Evolutionary conservation across 176 grass and related monocot genomes (phyloP).

Genomic region (Musa schizocarpa): DNA sequence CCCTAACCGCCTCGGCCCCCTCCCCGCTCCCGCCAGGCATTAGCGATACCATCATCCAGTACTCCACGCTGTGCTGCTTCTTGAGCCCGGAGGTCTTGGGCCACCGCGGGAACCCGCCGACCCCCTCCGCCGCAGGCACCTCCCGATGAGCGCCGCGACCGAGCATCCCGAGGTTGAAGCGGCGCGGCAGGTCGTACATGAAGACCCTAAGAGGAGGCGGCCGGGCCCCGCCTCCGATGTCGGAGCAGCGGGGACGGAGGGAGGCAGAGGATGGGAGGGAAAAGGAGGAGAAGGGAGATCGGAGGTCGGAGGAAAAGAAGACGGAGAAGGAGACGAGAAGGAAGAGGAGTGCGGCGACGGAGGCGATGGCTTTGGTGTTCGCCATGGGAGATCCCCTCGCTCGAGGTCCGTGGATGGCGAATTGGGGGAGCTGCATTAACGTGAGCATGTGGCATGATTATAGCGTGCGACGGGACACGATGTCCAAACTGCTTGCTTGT

Average conservation of each 20-base stretch:
- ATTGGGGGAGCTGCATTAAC: too few species aligned
- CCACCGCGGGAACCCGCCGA: conserved; percentile 43
- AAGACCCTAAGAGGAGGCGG: conserved; percentile 39
- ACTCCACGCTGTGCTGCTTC: conserved; percentile 90
- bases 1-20: conserved; percentile 56
- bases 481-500: too few species aligned
- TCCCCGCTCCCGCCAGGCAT: conserved; percentile 7
- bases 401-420: too few species aligned
- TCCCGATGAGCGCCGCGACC: not conserved
- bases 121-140: not conserved
- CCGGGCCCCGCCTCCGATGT: not conserved
- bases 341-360: conserved; percentile 19
- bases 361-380: conserved; percentile 25
- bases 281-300: conserved; percentile 22
- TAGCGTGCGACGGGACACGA: too few species aligned
- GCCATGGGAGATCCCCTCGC: not conserved
- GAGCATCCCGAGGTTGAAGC: conserved; percentile 87
- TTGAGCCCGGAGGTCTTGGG: conserved; percentile 52
- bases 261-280: conserved; percentile 21
- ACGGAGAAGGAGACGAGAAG: conserved; percentile 30
- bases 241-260: conserved; percentile 12
- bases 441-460: too few species aligned
- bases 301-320: conserved; percentile 36
- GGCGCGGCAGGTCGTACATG: conserved; percentile 77
- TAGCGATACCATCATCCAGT: conserved; percentile 96